phyloP scores from a whole-genome alignment of 306 rosid genomes.

The Canavalia ensiformis region DNA sequence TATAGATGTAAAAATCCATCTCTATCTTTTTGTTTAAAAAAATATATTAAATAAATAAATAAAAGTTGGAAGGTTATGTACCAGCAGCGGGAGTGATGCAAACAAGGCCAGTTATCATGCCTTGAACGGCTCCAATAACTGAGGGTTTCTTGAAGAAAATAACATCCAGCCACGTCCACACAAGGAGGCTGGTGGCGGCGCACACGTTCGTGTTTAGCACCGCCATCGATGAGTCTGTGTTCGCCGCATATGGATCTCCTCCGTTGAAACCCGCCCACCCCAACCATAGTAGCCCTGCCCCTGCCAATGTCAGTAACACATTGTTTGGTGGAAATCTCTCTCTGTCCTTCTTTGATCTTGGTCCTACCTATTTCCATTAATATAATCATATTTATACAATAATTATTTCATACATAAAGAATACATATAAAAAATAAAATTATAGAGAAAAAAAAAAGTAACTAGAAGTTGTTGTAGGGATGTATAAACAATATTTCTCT shows the following conservation, averaged over 20 bases:
- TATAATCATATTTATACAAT: too few species aligned
- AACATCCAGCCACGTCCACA: conserved; percentile 76
- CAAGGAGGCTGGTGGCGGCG: conserved; percentile 77
- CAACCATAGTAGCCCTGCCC: conserved; percentile 76
- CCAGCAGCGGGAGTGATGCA: conserved; percentile 85
- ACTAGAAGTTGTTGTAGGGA: too few species aligned
- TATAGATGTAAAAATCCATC: too few species aligned
- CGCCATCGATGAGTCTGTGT: conserved; percentile 73
- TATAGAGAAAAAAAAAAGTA: too few species aligned
- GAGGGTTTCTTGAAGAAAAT: conserved; percentile 79
- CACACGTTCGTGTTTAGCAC: conserved; percentile 81
- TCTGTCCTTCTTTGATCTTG: conserved; percentile 63
- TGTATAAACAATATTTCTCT: too few species aligned
- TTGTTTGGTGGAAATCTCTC: conserved; percentile 86
- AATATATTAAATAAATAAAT: neutral
- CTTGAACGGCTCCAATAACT: conserved; percentile 85
- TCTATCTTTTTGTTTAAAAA: too few species aligned
- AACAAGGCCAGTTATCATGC: conserved; percentile 86
- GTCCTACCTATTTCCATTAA: conserved; percentile 64
- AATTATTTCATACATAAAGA: too few species aligned
- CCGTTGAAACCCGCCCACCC: conserved; percentile 92
- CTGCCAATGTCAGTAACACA: conserved; percentile 67
- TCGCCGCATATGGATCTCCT: conserved; percentile 81
- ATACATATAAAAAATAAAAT: too few species aligned
- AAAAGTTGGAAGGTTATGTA: neutral